Conservation (phyloP, 2,329 filamentous ascomycete genomes). For the Clarireedia paspali region DNA sequence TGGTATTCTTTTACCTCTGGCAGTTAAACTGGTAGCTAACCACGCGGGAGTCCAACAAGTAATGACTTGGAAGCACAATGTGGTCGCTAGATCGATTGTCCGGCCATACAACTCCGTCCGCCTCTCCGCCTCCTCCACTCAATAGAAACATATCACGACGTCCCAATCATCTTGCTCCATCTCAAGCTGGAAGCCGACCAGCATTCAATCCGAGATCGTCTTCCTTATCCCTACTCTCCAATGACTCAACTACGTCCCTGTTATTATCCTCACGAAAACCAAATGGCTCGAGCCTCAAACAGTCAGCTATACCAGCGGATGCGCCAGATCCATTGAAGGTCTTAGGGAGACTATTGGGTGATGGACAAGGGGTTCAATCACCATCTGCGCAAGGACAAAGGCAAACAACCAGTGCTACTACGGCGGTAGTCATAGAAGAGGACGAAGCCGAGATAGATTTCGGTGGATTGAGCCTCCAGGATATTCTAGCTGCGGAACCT, state of each 20-base stretch:
- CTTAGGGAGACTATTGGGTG: constrained; percentile 39
- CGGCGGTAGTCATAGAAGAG: constrained; percentile 38
- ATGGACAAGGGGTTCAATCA: constrained; percentile 20
- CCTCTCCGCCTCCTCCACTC: constrained; percentile 51
- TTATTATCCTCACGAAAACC: constrained; percentile 54
- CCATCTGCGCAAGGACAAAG: neutral
- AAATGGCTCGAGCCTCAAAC: constrained; percentile 62
- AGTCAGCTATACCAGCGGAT: constrained; percentile 41
- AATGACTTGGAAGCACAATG: constrained; percentile 41
- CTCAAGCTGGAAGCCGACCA: constrained; percentile 59
- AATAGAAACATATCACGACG: constrained; percentile 60
- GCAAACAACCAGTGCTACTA: constrained; percentile 9
- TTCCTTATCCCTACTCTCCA: constrained; percentile 68
- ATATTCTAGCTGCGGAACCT: constrained; percentile 30
- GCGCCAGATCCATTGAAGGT: constrained; percentile 65
- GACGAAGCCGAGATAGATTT: constrained; percentile 70
- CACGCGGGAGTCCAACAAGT: too few species aligned
- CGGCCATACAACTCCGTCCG: constrained; percentile 52
- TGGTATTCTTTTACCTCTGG: too few species aligned
- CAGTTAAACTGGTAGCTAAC: too few species aligned
- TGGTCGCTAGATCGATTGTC: constrained; percentile 80
- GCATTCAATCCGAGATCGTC: constrained; percentile 65
- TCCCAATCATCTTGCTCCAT: constrained; percentile 60
- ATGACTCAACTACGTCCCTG: constrained; percentile 70
- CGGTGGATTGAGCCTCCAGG: constrained; percentile 65